A percentile compares a stretch with the other conserved stretches of the same genome.
Evolutionary conservation across 2,329 filamentous ascomycete species (phyloP).

Genomic region (Kalaharituber pfeilii): DNA sequence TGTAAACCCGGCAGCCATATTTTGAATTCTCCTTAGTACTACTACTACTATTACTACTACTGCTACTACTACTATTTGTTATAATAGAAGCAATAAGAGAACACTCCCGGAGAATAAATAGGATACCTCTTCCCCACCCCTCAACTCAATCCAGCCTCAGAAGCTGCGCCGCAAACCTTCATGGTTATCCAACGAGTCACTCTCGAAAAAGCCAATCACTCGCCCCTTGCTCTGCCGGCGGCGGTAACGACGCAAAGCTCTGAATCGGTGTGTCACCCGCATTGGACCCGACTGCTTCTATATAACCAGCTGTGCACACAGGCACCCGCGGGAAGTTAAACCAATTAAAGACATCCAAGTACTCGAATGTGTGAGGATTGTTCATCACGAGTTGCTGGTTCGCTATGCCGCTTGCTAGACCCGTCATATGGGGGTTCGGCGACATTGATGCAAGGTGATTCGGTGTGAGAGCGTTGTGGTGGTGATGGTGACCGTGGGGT

Average conservation of each 20-base stretch:
- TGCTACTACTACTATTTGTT: too few species aligned
- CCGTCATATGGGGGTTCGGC: conserved; percentile 9
- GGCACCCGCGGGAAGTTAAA: conserved; percentile 69
- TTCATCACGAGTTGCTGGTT: background rate
- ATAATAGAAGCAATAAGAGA: too few species aligned
- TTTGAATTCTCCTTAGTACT: too few species aligned
- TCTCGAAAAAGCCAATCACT: background rate
- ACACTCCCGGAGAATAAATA: too few species aligned
- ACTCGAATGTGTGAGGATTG: conserved; percentile 47
- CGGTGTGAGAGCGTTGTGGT: conserved; percentile 26
- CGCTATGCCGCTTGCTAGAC: conserved; percentile 13
- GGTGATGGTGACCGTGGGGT: conserved; percentile 5
- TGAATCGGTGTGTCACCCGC: background rate
- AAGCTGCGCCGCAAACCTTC: too few species aligned
- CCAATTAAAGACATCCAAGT: conserved; percentile 83
- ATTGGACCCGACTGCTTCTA: background rate
- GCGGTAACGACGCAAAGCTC: background rate
- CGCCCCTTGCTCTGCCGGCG: background rate
- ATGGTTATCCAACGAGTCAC: too few species aligned
- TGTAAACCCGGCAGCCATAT: too few species aligned
- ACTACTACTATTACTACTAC: too few species aligned
- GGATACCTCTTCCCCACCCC: too few species aligned
- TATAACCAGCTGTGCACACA: conserved; percentile 3
- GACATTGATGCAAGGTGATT: conserved; percentile 19
- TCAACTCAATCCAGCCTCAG: too few species aligned